Conservation (phyloP, 225 moss, liverwort and hornwort genomes). For the Bryum argenteum region DNA sequence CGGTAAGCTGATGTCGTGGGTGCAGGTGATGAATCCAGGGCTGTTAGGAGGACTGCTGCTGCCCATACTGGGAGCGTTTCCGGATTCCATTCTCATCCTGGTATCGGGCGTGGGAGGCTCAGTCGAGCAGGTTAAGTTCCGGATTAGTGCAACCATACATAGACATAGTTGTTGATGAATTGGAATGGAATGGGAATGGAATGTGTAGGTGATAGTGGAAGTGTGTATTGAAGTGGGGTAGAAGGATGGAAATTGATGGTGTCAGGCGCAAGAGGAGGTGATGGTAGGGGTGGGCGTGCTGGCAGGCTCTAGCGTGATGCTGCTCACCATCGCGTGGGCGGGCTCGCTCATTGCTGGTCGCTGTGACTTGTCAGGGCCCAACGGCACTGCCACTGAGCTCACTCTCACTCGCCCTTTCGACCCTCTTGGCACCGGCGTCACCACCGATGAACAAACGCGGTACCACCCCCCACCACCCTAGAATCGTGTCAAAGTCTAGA, state of each 20-base stretch:
- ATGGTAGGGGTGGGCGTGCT: slow-evolving; percentile 99
- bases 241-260: slow-evolving; percentile 28
- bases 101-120: slow-evolving; percentile 84
- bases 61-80: slow-evolving; percentile 83
- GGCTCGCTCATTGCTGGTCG: slow-evolving; percentile 85
- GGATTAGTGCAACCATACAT: neutral
- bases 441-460: slow-evolving; percentile 97
- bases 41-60: slow-evolving; percentile 80
- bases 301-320: slow-evolving; percentile 94
- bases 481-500: no score
- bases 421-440: slow-evolving; percentile 77
- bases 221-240: slow-evolving; percentile 34
- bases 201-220: slow-evolving; percentile 26
- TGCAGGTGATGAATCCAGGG: slow-evolving; percentile 93
- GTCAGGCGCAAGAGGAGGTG: slow-evolving; percentile 97
- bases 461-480: neutral
- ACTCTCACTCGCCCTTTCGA: slow-evolving; percentile 71
- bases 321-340: slow-evolving; percentile 91
- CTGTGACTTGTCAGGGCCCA: slow-evolving; percentile 78
- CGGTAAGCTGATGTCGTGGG: neutral
- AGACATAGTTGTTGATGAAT: neutral
- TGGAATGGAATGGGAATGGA: neutral
- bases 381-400: slow-evolving; percentile 75
- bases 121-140: slow-evolving; percentile 62
- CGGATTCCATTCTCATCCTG: slow-evolving; percentile 82